Evolutionary conservation across 306 rosid genomes (phyloP), one percentile per base, ranked within the genome.

Genomic region (Biancaea sappan): DNA sequence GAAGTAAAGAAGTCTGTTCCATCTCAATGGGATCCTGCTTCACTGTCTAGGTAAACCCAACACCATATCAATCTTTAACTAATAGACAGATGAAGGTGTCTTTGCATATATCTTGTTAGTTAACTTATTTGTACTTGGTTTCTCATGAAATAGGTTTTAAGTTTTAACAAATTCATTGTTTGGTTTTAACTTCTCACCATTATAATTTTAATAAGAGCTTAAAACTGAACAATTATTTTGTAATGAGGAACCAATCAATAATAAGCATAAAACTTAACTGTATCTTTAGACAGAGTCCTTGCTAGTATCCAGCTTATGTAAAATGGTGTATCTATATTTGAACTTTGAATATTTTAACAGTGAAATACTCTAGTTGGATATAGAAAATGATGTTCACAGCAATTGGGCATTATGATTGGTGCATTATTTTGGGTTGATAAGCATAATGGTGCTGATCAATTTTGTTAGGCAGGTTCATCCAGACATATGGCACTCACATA

Each of bases 21-120:
- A 13, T 83, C 98, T 60, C 86, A 74, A 48, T 94, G 98, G 98
- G 96, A 94, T 84, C 98, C 98, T 14, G 96, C 98, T 16, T 75
- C 86, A 44, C 69, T 94, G 86, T 83, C 97, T 68, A 89, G 96
- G 98, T 94, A 78, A 77, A 35, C 52, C 32, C 52, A n/a, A 35
- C 7, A 16, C 56, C 50, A 31, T 35, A 13, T 14, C 54, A 51
- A 41, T 72, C 28, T 34, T 65, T 41, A 14, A 41, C 46, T 41
- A 25, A 53, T 38, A n/a, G 40, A 58, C n/a, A n/a, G 29, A 37
- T 59, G 43, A 46, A 69, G 34, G 19, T 15, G 9, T 47, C 43
- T 9, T n/a, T 64, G 66, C 34, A 5, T 74, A 47, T 69, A 16
- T 34, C 19, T 38, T 26, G 67, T 47, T 6, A 56, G 53, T 25